Base-by-base conservation (phyloP, 805 yeast genomes). In the Saturnispora sekii region DNA sequence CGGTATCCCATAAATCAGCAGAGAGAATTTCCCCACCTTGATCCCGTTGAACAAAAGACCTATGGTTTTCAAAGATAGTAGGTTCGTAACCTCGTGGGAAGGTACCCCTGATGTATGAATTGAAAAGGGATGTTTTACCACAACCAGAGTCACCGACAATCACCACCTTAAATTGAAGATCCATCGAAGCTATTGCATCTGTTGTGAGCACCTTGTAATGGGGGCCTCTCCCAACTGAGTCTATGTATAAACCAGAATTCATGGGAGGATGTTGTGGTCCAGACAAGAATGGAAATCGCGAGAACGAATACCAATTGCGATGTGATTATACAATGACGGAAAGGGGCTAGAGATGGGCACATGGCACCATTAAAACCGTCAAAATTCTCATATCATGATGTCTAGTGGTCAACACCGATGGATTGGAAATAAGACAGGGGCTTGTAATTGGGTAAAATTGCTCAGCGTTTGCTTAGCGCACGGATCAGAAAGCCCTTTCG, bases 61-160 rank as follows among this genome's bases (percentile, higher is more conserved):
- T 89, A 60, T 85, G 86, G 67, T 88, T 88, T 65, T 89, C 96
- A 61, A 90, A 88, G 41, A 90, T 97, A 17, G 98, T 90, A 51
- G 97, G 97, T 44, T 93, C 97, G 63, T 90, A 90, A 66, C 90
- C 97, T 35, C 93, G 85, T 28, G 98, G 98, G 66, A 90, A 90
- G 61, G 88, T 88, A 65, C 88, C 86, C 46, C 96, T 87, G 43
- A 96, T 88, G 67, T 90, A 90, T 48, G 97, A 88, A 58, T 93
- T 90, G 54, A 93, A 76, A 48, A 93, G 76, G 66, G 97, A 90
- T 9, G 97, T 90, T 59, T 88, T 90, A 58, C 98, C 98, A 53
- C 93, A 97, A 57, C 97, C 97, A 76, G 97, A 97, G 68, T 93
- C 98, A 52, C 98, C 98, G 41, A 93, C 97, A 50, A 90, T 96